A percentile compares a stretch with the other conserved stretches of the same genome.
These are phyloP conservation scores for Diplogelasinospora grovesii DNA, from an alignment of 495 filamentous ascomycete species.

Conservation along the genomic window DNA sequence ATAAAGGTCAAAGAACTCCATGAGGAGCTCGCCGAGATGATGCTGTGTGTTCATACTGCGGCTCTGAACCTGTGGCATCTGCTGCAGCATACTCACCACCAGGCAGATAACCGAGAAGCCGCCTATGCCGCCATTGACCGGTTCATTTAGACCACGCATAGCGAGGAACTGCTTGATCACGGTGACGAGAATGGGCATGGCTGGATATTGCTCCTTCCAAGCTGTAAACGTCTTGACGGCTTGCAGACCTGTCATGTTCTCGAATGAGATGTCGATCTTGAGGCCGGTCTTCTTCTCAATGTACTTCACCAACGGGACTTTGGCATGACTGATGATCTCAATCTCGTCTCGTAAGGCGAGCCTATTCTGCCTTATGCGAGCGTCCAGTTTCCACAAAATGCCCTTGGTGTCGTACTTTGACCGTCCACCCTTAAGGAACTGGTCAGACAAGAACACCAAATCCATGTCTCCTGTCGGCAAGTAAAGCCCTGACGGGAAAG, in stretches of 20 bases:
- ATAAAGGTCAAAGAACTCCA: slow-evolving; percentile 85
- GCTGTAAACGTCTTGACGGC: slow-evolving; percentile 70
- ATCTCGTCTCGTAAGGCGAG: slow-evolving; percentile 47
- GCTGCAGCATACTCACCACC: slow-evolving; percentile 77
- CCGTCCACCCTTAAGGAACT: slow-evolving; percentile 38
- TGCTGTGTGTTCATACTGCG: slow-evolving; percentile 49
- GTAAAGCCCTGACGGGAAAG: slow-evolving; percentile 84
- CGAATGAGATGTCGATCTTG: slow-evolving; percentile 86
- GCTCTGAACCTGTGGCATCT: slow-evolving; percentile 59
- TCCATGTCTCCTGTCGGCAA: slow-evolving; percentile 92
- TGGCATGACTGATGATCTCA: slow-evolving; percentile 63
- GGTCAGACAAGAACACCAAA: slow-evolving; percentile 69
- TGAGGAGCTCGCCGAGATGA: slow-evolving; percentile 69
- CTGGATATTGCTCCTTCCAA: slow-evolving; percentile 74
- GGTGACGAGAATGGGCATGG: slow-evolving; percentile 74
- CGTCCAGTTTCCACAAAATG: slow-evolving; percentile 39
- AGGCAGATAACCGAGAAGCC: slow-evolving; percentile 92
- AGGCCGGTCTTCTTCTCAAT: slow-evolving; percentile 65
- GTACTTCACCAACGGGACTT: slow-evolving; percentile 91
- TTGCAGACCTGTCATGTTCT: slow-evolving; percentile 72
- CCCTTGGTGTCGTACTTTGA: slow-evolving; percentile 32
- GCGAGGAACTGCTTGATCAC: slow-evolving; percentile 87
- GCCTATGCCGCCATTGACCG: slow-evolving; percentile 82
- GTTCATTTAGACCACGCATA: slow-evolving; percentile 86
- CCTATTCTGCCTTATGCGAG: slow-evolving; percentile 40